Base-by-base conservation (phyloP, 2,329 filamentous ascomycete species). In the Aaosphaeria arxii region DNA sequence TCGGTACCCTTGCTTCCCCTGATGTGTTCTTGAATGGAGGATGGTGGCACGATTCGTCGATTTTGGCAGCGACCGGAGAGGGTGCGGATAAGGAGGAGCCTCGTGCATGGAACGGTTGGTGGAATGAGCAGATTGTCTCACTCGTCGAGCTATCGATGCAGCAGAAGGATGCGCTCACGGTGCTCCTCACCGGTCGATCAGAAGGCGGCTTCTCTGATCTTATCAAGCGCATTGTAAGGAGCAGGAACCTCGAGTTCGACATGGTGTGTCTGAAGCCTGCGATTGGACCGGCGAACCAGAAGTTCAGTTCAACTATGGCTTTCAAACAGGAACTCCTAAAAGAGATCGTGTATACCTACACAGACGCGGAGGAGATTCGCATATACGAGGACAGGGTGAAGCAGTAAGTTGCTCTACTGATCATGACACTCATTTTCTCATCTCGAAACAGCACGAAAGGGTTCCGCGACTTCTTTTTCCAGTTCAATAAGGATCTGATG, bases 1-100 rank as follows among this genome's bases (percentile, higher is more conserved):
- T 95, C 43, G 89, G 90, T 42, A 80, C 85, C 51, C 77, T 99
- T 7, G 84, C 88, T 51, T 85, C 79, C 42, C 85, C 88, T 55
- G 88, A 95, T 55, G 78, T 82, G 45, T 89, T 97, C 59, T 75
- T 84, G 52, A 88, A 87, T 57, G 92, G 91, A 56, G 91, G 91
- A 56, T 99, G 94, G 94, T 99, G 94, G 94, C 94, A 99, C 71
- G 91, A 97, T 64, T 82, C 84, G 40, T 84, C 83, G 54, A 91
- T 99, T 53, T 83, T 99, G 28, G 84, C 87, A 7, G 86, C 91
- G 2, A 96, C 91, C 1, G 94, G 94, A 45, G 81, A 90, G 48
- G 94, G 94, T 11, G 68, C 86, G 5, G 89, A 89, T 44, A 82
- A 82, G 48, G 94, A 97, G 71, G 91, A 97, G 69, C 76, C 81